These are phyloP conservation scores for Cyclaneusma minus DNA, from an alignment of 2,329 filamentous ascomycete species.

Conservation along the genomic window DNA sequence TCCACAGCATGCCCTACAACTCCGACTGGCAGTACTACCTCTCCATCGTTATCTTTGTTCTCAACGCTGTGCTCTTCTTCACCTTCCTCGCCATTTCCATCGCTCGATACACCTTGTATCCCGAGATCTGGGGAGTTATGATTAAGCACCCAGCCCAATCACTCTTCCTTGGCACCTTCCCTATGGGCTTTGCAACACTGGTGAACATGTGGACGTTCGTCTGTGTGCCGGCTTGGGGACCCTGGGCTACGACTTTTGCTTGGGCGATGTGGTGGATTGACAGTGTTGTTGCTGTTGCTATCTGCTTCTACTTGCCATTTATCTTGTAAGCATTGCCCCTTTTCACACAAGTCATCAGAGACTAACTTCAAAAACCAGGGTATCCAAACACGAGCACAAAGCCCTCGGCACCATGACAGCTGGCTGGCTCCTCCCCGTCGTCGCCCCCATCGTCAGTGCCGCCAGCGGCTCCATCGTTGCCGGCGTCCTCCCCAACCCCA, in stretches of 20 bases:
- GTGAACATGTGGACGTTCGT: slow-evolving; percentile 48
- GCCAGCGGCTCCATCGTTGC: slow-evolving; percentile 50
- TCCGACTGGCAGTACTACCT: slow-evolving; percentile 40
- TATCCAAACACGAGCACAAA: slow-evolving; percentile 18
- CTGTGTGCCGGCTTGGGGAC: slow-evolving; percentile 44
- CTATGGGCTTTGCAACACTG: slow-evolving; percentile 54
- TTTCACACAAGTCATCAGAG: slow-evolving; percentile 1
- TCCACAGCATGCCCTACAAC: slow-evolving; percentile 46
- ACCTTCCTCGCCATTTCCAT: slow-evolving; percentile 36
- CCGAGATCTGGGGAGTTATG: slow-evolving; percentile 50
- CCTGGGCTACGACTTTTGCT: slow-evolving; percentile 31
- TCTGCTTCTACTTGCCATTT: slow-evolving; percentile 38
- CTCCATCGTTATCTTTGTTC: slow-evolving; percentile 41
- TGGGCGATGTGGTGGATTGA: slow-evolving; percentile 46
- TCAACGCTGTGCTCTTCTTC: slow-evolving; percentile 43
- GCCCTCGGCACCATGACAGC: slow-evolving; percentile 45
- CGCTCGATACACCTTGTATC: slow-evolving; percentile 48
- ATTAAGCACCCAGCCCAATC: slow-evolving; percentile 50
- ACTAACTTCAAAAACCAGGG: slow-evolving; percentile 3
- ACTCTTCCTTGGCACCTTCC: slow-evolving; percentile 52
- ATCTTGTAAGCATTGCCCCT: slow-evolving; percentile 30
- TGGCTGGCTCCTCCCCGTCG: slow-evolving; percentile 48
- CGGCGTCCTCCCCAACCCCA: slow-evolving; percentile 35
- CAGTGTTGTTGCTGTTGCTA: slow-evolving; percentile 32
- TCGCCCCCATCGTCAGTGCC: slow-evolving; percentile 48